These are phyloP conservation scores for Botrytis galanthina DNA, from an alignment of 2,329 filamentous ascomycete species.

Conservation along the genomic window DNA sequence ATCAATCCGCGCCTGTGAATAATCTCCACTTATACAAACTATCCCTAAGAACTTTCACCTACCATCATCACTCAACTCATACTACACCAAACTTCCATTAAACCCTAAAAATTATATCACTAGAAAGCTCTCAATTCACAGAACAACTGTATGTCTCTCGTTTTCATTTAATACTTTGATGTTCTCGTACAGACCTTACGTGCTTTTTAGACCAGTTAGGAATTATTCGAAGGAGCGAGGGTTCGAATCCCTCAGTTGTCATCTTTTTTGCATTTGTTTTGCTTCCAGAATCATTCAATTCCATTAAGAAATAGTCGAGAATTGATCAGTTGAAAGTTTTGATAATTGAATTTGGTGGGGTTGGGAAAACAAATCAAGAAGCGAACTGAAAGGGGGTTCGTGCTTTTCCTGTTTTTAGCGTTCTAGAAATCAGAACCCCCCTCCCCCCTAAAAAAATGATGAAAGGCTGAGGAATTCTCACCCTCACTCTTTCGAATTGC, in stretches of 20 bases:
- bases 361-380: neutral
- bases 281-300: neutral
- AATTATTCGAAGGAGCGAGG: conserved; percentile 47
- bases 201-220: too few species aligned
- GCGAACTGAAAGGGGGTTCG: neutral
- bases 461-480: neutral
- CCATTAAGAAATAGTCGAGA: neutral
- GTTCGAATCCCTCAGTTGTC: conserved; percentile 53
- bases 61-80: too few species aligned
- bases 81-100: too few species aligned
- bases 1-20: too few species aligned
- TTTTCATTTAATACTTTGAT: too few species aligned
- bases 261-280: conserved; percentile 30
- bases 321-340: neutral
- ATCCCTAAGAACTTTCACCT: too few species aligned
- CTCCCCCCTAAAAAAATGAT: neutral
- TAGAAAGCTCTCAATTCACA: too few species aligned
- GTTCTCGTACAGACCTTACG: too few species aligned
- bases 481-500: neutral
- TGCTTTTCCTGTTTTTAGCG: neutral
- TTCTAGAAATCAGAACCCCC: neutral
- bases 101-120: too few species aligned
- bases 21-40: too few species aligned
- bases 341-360: neutral
- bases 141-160: too few species aligned